Evolutionary conservation across 768 basidiomycete species (phyloP).

Genomic region (Holtermanniella nyarrowii): DNA sequence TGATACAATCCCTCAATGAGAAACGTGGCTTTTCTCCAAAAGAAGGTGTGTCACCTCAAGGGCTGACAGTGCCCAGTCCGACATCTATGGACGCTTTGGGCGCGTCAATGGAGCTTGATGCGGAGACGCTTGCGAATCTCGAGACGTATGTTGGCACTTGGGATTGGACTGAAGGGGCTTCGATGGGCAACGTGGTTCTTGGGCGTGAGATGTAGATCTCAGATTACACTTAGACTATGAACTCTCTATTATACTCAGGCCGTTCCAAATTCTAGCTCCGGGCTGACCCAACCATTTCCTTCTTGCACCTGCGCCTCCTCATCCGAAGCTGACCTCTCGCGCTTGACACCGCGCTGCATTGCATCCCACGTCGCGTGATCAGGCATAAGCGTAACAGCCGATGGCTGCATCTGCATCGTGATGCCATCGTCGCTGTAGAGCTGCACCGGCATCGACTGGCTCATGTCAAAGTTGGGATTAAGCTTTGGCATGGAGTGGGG

Average conservation of each 20-base stretch:
- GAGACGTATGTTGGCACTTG: background rate
- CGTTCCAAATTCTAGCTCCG: background rate
- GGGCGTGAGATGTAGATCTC: background rate
- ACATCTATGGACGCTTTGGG: background rate
- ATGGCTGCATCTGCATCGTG: background rate
- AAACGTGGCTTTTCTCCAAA: background rate
- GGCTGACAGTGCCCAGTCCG: background rate
- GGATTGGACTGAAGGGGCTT: background rate
- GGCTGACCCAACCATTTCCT: background rate
- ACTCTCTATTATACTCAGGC: background rate
- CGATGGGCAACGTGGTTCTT: background rate
- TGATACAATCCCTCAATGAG: background rate
- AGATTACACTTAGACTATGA: background rate
- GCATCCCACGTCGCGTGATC: background rate
- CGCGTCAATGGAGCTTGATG: background rate
- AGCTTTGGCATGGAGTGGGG: background rate
- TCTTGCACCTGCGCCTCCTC: background rate
- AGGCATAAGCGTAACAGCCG: background rate
- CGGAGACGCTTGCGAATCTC: background rate
- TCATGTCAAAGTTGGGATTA: background rate
- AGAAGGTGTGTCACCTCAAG: background rate
- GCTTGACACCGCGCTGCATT: background rate
- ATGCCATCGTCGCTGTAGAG: background rate
- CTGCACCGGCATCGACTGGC: background rate
- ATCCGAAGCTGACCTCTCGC: background rate